Evolutionary conservation across 164 flowering plant species (phyloP).

Genomic region (Vitis riparia): DNA sequence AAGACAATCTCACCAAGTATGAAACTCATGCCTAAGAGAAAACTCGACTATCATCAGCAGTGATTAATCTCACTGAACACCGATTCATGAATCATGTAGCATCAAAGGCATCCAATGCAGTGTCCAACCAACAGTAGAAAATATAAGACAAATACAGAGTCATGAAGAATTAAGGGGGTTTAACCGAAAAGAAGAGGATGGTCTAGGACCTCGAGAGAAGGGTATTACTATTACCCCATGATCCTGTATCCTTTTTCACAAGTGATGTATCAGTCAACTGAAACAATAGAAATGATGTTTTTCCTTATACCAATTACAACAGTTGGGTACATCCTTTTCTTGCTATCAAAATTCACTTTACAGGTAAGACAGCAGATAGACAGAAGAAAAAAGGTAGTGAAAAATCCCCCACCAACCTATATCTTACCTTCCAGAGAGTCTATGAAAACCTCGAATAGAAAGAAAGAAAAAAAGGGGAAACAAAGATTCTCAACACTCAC

Average conservation of each 20-base stretch:
- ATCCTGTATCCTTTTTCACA: too few relatives aligned
- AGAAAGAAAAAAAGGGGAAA: slow-evolving; percentile 14
- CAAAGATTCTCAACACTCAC: slow-evolving; percentile 25
- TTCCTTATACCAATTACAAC: slow-evolving; percentile 46
- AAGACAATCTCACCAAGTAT: too few relatives aligned
- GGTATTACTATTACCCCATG: too few relatives aligned
- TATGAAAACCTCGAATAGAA: slow-evolving; percentile 13
- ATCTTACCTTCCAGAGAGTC: slow-evolving; percentile 43
- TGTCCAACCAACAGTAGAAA: neutral
- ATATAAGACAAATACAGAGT: neutral
- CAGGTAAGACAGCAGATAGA: slow-evolving; percentile 42
- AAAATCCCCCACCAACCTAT: slow-evolving; percentile 30
- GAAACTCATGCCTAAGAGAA: too few relatives aligned
- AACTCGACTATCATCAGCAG: too few relatives aligned
- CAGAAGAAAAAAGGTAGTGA: slow-evolving; percentile 10
- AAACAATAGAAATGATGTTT: slow-evolving; percentile 16
- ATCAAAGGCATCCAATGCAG: too few relatives aligned
- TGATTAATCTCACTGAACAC: too few relatives aligned
- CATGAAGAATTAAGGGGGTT: too few relatives aligned
- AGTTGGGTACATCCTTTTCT: slow-evolving; percentile 27
- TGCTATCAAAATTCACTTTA: slow-evolving; percentile 57
- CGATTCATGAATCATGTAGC: too few relatives aligned
- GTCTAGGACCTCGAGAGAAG: too few relatives aligned
- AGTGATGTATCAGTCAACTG: neutral
- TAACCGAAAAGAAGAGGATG: too few relatives aligned